These are phyloP conservation scores for Trichopus zeylanicus DNA, from an alignment of 116 monocot genomes.

Conservation along the genomic window DNA sequence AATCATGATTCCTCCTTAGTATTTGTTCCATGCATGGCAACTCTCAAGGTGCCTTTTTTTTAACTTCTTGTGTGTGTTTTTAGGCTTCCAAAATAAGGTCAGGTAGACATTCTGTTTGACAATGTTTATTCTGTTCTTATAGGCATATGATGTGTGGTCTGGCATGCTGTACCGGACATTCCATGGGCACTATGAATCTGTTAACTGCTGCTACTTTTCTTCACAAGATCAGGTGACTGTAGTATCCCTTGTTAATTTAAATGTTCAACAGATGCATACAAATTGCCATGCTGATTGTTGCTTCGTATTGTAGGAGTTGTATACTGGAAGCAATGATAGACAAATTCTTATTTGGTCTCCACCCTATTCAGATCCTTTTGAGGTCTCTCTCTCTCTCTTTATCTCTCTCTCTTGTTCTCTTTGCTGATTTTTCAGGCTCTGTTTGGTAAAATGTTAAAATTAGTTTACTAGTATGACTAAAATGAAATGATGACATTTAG, in stretches of 20 bases:
- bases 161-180: conserved; percentile 47
- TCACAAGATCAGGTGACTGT: conserved; percentile 63
- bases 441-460: no score
- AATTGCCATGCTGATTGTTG: background rate
- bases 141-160: conserved; percentile 91
- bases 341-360: conserved; percentile 90
- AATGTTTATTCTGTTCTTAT: background rate
- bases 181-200: conserved; percentile 78
- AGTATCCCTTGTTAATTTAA: background rate
- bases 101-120: background rate
- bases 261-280: background rate
- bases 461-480: no score
- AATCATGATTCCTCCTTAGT: conserved; percentile 66
- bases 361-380: conserved; percentile 20
- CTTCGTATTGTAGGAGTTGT: conserved; percentile 60
- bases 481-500: no score
- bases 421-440: no score
- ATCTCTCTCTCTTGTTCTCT: background rate
- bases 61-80: background rate
- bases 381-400: conserved; percentile 20
- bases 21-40: conserved; percentile 86
- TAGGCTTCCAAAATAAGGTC: background rate
- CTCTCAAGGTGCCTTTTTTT: conserved; percentile 48
- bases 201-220: conserved; percentile 79
- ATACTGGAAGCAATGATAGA: conserved; percentile 90